Evolutionary conservation across 2,329 filamentous ascomycete species (phyloP), one percentile per base, ranked within the genome.

Genomic region (Falciphora oryzae): DNA sequence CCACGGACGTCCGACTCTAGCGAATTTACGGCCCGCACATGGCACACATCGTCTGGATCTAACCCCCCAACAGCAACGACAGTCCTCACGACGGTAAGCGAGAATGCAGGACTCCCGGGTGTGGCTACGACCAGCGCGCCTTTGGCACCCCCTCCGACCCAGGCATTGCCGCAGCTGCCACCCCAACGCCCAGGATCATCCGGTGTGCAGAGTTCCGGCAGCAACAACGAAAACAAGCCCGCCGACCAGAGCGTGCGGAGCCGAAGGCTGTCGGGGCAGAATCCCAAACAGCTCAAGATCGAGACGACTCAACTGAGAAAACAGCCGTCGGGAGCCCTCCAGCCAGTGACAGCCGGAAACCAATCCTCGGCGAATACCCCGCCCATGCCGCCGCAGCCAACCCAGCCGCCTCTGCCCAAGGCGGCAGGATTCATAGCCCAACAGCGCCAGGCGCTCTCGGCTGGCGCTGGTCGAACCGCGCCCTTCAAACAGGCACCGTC

Each of bases 1-100:
- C 89, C 91, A 44, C 85, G 92, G 65, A 89, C 94, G 72, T 95
- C 92, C 3, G 90, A 92, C 73, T 94, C 91, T 1, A 96, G 90
- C 77, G 87, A 86, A 18, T 84, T 89, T 69, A 93, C 91, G n/a
- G 85, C 85, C 64, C 86, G 86, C 67, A 92, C 91, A 16, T 94
- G 90, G 88, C 89, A 93, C 73, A 93, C 89, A 73, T 93, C 92
- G 10, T 84, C 87, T 69, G 87, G 84, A 32, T 92, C 90, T 8
- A 91, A 90, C 68, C 85, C 89, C 62, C 87, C 88, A 2, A 89
- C 89, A 2, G 82, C 85, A 61, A 87, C 85, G 27, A 90, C 86
- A 22, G 83, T 85, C 1, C 76, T 93, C 62, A 91, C 91, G 2
- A 91, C 90, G 0, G 87, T 95, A 50, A 85, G 86, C 32, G 92